Evolutionary conservation across 208 protist genomes (phyloP), one percentile per base, ranked within the genome.

Genomic region (Trypanosomatidae sp.): DNA sequence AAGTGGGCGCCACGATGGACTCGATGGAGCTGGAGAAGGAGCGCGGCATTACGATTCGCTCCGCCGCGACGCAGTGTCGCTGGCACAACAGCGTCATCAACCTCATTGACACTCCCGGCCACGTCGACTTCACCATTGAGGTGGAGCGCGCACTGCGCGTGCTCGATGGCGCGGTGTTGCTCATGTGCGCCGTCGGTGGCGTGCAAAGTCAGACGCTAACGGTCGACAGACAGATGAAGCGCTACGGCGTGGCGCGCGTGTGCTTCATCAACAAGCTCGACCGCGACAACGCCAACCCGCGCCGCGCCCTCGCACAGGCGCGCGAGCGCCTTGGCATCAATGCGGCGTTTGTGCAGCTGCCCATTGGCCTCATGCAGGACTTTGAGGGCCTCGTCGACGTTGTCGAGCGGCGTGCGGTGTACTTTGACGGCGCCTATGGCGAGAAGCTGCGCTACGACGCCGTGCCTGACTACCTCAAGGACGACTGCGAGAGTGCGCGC

Each of bases 61-160:
- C 89, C 16, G 98, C 98, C 10, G 97, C 97, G 21, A 99, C 97
- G 23, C 94, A 98, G 66, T 93, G 78, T 45, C 56, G 61, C 16
- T 99, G 98, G 97, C 80, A 82, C 19, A 91, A 95, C 32, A 63
- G 68, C 50, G 77, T 91, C 44, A 96, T 99, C 57, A 99, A 99
- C 68, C 92, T 99, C 44, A 99, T 99, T 57, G 98, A 99, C 77
- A 99, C 98, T 15, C 98, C 97, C 24, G 97, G 96, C 32, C 98
- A 99, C 77, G 97, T 99, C 8, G 98, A 99, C 80, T 99, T 99
- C 73, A 99, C 98, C 32, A 98, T 99, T 41, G 98, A 99, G 63
- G 97, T 98, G 33, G 90, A 97, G 63, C 78, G 97, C 21, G 84
- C 96, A n/a, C 81, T 99, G 45, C 88, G 97, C 55, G 97, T 99